phyloP scores from a whole-genome alignment of 2,329 filamentous ascomycete species.

The Arachnomyces sp. region DNA sequence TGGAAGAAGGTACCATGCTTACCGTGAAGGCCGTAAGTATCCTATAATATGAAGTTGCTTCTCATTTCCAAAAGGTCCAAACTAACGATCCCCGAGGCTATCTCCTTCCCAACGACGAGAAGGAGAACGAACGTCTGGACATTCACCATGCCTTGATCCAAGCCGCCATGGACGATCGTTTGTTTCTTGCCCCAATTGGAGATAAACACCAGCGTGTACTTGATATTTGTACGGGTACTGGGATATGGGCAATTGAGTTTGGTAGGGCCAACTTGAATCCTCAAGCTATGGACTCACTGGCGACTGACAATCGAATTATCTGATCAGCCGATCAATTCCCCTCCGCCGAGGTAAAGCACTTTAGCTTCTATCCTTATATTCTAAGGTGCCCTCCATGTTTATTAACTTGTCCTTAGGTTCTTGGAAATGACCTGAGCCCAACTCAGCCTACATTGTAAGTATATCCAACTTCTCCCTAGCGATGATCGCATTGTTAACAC shows the following conservation, averaged over 20 bases:
- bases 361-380: neutral
- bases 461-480: neutral
- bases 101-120: conserved; percentile 15
- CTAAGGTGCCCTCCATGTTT: neutral
- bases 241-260: conserved; percentile 23
- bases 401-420: conserved; percentile 9
- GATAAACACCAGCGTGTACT: conserved; percentile 10
- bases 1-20: conserved; percentile 19
- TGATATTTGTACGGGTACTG: conserved; percentile 17
- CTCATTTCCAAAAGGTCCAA: neutral
- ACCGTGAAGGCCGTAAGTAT: conserved; percentile 12
- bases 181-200: conserved; percentile 15
- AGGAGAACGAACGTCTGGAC: conserved; percentile 13
- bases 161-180: conserved; percentile 10
- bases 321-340: conserved; percentile 20
- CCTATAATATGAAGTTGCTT: neutral
- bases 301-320: neutral
- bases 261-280: conserved; percentile 6
- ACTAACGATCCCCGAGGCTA: conserved; percentile 1
- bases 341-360: conserved; percentile 14
- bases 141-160: conserved; percentile 14
- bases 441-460: conserved; percentile 17
- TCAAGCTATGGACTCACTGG: neutral
- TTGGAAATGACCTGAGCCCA: conserved; percentile 23
- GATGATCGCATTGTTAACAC: neutral